These are phyloP conservation scores for Blastobotrys aristatus DNA, from an alignment of 1,139 yeast species.

Conservation along the genomic window DNA sequence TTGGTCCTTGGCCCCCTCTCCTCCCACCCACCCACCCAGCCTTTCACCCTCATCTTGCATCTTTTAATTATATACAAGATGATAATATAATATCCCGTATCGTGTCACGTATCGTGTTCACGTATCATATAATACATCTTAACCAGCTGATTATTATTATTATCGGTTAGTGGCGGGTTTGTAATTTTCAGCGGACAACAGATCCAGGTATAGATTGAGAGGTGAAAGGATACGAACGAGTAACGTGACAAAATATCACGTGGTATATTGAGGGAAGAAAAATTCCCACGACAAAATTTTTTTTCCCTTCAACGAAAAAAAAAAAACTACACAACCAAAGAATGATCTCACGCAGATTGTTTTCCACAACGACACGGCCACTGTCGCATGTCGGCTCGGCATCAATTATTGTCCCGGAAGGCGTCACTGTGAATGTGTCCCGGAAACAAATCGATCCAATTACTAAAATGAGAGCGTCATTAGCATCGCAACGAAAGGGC, in stretches of 20 bases:
- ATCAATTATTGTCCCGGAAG: constrained; percentile 54
- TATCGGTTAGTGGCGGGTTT: no score
- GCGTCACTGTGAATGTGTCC: constrained; percentile 40
- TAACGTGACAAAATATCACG: background rate
- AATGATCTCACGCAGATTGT: constrained; percentile 11
- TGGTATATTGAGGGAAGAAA: background rate
- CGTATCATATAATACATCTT: no score
- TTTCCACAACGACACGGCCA: constrained; percentile 7
- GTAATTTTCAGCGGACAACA: no score
- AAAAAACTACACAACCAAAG: background rate
- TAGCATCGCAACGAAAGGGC: constrained; percentile 49
- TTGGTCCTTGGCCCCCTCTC: no score
- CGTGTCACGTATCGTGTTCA: no score
- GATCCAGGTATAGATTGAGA: no score
- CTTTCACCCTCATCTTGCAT: no score
- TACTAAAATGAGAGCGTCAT: constrained; percentile 32
- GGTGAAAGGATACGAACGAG: no score
- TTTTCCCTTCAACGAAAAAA: background rate
- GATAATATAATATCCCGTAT: no score
- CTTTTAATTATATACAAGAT: no score
- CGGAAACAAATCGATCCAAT: constrained; percentile 46
- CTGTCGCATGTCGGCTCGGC: constrained; percentile 49
- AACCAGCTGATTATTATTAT: no score
- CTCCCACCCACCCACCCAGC: no score
- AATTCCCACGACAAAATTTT: background rate